phyloP scores from a whole-genome alignment of 2,329 filamentous ascomycete species.

The Trichoderma sp. region DNA sequence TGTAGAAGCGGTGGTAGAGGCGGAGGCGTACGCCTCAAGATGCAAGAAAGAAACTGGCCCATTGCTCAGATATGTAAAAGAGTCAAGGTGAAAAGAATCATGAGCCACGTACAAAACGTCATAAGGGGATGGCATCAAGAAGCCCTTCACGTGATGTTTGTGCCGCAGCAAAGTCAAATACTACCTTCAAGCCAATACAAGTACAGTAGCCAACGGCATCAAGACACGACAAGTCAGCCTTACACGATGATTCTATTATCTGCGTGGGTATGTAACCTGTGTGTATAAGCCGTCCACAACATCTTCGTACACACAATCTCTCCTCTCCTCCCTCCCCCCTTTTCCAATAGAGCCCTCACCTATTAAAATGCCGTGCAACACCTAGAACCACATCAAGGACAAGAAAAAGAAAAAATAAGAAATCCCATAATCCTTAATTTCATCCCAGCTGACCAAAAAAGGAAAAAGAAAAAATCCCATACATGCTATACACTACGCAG shows the following conservation, averaged over 20 bases:
- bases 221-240: neutral
- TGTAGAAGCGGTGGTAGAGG: neutral
- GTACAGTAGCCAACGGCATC: neutral
- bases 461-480: neutral
- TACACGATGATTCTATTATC: constrained; percentile 4
- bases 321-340: neutral
- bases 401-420: neutral
- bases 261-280: constrained; percentile 3
- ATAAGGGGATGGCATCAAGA: neutral
- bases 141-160: neutral
- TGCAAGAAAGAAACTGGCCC: neutral
- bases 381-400: constrained; percentile 5
- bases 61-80: neutral
- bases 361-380: constrained; percentile 13
- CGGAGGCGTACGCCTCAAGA: neutral
- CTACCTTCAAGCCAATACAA: neutral
- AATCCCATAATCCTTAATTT: neutral
- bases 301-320: neutral
- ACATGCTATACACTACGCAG: constrained; percentile 12
- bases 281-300: neutral
- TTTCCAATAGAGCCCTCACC: neutral
- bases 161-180: neutral
- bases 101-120: neutral
- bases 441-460: constrained; percentile 11
- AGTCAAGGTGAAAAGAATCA: neutral